These are phyloP conservation scores for Lactifluus volemus DNA, from an alignment of 768 basidiomycete genomes.

Conservation along the genomic window DNA sequence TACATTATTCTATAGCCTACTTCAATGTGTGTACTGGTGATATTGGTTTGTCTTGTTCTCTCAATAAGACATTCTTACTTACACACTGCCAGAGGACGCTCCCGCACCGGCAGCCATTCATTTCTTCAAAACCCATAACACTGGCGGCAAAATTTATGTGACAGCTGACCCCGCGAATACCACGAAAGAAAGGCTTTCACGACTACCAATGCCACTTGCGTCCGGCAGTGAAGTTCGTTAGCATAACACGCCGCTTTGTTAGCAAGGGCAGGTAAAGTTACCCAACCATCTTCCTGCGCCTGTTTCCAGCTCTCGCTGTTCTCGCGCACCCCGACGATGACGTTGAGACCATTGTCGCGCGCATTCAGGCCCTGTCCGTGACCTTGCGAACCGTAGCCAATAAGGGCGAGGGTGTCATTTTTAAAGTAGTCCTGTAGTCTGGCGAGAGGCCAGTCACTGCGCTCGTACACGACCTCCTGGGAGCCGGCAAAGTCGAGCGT, in stretches of 20 bases:
- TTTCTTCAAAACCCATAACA: conserved; percentile 60
- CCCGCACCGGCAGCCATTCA: conserved; percentile 77
- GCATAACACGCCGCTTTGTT: no score
- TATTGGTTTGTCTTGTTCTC: conserved; percentile 42
- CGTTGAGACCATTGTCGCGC: conserved; percentile 97
- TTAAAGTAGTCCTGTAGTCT: conserved; percentile 99
- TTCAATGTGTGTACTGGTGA: conserved; percentile 83
- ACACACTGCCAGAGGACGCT: conserved; percentile 58
- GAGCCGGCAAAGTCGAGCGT: conserved; percentile 95
- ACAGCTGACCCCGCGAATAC: conserved; percentile 58
- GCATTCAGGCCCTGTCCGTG: conserved; percentile 99
- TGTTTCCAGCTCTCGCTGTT: conserved; percentile 95
- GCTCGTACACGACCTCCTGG: conserved; percentile 90
- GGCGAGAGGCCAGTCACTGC: conserved; percentile 93
- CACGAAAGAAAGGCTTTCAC: conserved; percentile 55
- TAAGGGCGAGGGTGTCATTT: conserved; percentile 97
- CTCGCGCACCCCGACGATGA: conserved; percentile 97
- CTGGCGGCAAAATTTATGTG: conserved; percentile 69
- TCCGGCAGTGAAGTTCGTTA: conserved; percentile 27
- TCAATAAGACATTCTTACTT: conserved; percentile 16
- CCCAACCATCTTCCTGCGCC: conserved; percentile 94
- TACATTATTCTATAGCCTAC: conserved; percentile 45
- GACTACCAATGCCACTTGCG: conserved; percentile 48
- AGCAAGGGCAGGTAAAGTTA: conserved; percentile 27
- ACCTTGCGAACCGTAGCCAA: conserved; percentile 97